phyloP scores from a whole-genome alignment of 176 grass and related monocot genomes.

The Avena sativa region DNA sequence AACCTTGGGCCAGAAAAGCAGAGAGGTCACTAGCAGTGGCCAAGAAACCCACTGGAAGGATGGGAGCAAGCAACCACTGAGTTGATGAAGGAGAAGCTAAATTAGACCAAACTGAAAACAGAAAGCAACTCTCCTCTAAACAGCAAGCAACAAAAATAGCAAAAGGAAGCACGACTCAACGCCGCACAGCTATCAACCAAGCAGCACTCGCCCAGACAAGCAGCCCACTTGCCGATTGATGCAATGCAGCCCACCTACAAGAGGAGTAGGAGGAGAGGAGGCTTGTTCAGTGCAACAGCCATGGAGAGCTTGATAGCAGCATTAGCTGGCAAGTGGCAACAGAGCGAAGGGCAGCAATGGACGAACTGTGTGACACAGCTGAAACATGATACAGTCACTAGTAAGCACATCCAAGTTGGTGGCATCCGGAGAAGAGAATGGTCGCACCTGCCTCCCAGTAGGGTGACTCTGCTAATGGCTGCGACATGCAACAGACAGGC shows the following conservation, averaged over 20 bases:
- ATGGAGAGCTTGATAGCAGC: neutral
- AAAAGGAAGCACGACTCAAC: neutral
- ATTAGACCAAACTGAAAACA: slow-evolving; percentile 1
- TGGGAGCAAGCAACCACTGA: neutral
- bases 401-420: neutral
- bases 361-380: neutral
- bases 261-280: neutral
- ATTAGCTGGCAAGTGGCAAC: neutral
- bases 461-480: neutral
- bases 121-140: neutral
- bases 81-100: neutral
- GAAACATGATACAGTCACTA: neutral
- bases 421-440: neutral
- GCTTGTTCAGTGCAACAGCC: neutral
- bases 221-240: neutral
- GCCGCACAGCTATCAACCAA: slow-evolving; percentile 11
- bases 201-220: neutral
- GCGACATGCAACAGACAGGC: neutral
- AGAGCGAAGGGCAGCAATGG: neutral
- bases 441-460: neutral
- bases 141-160: neutral
- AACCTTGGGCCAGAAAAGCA: neutral
- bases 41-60: neutral
- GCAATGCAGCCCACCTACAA: neutral
- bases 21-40: neutral